Evolutionary conservation across 805 yeast species (phyloP), one percentile per base, ranked within the genome.

Genomic region (Metahyphopichia silvanorum): DNA sequence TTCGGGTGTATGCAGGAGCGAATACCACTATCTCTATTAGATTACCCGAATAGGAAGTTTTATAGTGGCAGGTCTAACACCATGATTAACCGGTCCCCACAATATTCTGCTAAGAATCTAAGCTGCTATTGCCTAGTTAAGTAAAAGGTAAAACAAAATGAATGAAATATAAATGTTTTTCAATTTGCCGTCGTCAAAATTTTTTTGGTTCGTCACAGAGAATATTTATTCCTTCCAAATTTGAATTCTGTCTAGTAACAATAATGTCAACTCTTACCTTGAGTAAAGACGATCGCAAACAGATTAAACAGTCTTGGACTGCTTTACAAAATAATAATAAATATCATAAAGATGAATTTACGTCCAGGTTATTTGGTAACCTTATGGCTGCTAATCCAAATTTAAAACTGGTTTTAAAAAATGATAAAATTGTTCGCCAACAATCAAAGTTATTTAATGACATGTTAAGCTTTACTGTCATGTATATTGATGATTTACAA

Each of bases 391-490:
- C 57, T 14, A 57, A 60, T 39, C 45, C 59, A 1, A 36, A 48
- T 3, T 41, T 63, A 16, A 54, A 46, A 28, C 27, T 37, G 12
- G 31, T 46, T 9, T 53, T 60, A 30, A 32, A 38, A 18, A 37
- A 49, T 22, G 47, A 47, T 6, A 47, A 40, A 11, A 40, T 38
- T n/a, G 37, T 55, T 15, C 32, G 45, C 19, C 52, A 57, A 32
- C 71, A 66, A 27, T 41, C 61, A n/a, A 28, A 34, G n/a, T 45
- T 63, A 13, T 57, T 66, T 40, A 54, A 56, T 9, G 71, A 66
- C 33, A 46, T 64, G 31, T 50, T 66, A 29, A 49, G 47, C 21
- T 61, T 55, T 37, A 39, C 53, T 5, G 49, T 66, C 29, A 40
- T 50, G 26, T 61, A 61, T 44, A 36, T 61, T 33, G 56, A 57